Conservation (phyloP, 208 protist genomes). For the Naegleria gruberi region DNA sequence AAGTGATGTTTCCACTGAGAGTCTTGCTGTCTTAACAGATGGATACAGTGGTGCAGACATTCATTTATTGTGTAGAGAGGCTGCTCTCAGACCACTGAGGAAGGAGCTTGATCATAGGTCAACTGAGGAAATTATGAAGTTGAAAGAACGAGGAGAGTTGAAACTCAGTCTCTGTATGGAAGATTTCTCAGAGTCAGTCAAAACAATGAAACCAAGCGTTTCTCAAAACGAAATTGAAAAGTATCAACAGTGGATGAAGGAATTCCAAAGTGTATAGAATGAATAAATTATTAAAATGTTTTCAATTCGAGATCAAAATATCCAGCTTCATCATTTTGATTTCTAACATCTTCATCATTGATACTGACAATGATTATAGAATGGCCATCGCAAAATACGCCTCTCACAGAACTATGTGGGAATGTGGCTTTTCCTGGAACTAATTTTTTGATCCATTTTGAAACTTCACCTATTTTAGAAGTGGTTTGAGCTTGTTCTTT, state of each 20-base stretch:
- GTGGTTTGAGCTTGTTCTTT: background rate
- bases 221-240: background rate
- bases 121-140: background rate
- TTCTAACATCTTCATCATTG: too few relatives aligned
- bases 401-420: background rate
- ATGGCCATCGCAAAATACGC: background rate
- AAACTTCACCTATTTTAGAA: too few relatives aligned
- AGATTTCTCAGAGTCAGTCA: background rate
- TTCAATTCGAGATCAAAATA: too few relatives aligned
- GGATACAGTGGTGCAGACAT: conserved; percentile 62
- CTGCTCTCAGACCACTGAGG: background rate
- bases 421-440: background rate
- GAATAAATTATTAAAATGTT: too few relatives aligned
- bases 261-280: background rate
- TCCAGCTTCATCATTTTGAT: too few relatives aligned
- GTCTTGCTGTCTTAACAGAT: conserved; percentile 34
- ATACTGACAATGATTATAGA: background rate
- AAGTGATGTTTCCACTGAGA: background rate
- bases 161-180: background rate
- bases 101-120: background rate
- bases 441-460: background rate
- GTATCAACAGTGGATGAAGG: background rate
- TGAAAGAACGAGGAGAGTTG: background rate
- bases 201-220: background rate
- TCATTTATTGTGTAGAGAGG: background rate